Evolutionary conservation across 1,284 basidiomycete genomes (phyloP), one percentile per base, ranked within the genome.

Genomic region (Sutorius eximius): DNA sequence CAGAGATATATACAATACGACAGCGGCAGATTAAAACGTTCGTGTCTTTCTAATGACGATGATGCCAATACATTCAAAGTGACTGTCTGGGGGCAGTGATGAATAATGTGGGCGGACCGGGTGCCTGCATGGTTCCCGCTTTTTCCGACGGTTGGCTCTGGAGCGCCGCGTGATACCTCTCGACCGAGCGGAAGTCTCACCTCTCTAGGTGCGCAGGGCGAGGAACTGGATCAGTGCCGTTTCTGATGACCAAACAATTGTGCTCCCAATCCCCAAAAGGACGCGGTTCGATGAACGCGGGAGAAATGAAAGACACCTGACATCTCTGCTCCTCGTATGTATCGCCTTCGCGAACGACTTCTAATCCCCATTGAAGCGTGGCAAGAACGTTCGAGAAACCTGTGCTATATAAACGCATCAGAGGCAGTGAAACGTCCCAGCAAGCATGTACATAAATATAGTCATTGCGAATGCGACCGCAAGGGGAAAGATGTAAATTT

Each of bases 1-100:
- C 51, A 51, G 55, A 59, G 52, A 62, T 56, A 63, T 70, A 62
- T 70, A 69, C 66, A 59, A 55, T 71, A 69, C 53, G 62, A 69
- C 57, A 44, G 8, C 29, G 57, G 53, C 49, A 45, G n/a, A 7
- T 49, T 61, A 68, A 61, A 52, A 33, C 46, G 57, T 58, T 58
- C 22, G 22, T 24, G 46, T 56, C 60, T 48, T 48, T 33, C 16
- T 49, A 63, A 71, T 62, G 68, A 70, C 53, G 50, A 69, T 53
- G 55, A 59, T 47, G 37, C 45, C 51, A 48, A 53, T 49, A 48
- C 27, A 24, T 18, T 32, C 13, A 16, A 48, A 33, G 12, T 18
- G 65, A 50, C 62, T 64, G 62, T 64, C 65, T 32, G 65, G 62
- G 62, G 61, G 6, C 5, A 0, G 24, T 16, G 43, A 56, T 18